These are phyloP conservation scores for Dendrobium huoshanense DNA, from an alignment of 106 monocot species.

Conservation along the genomic window DNA sequence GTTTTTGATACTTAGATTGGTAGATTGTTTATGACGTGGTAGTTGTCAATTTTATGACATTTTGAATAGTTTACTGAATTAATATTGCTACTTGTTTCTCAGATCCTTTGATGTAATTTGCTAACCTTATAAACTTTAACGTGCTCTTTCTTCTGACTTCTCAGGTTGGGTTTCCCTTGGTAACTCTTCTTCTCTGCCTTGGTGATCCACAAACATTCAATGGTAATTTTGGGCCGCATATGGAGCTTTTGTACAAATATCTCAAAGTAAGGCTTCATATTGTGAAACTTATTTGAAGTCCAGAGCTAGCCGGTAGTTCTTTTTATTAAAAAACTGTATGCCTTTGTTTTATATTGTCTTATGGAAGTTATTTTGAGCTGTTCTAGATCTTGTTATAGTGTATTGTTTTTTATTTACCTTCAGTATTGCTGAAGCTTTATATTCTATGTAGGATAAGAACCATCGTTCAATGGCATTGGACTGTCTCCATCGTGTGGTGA, in stretches of 20 bases:
- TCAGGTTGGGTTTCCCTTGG: slow-evolving; percentile 91
- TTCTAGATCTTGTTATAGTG: background rate
- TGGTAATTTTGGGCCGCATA: slow-evolving; percentile 61
- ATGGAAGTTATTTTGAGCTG: background rate
- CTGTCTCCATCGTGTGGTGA: slow-evolving; percentile 92
- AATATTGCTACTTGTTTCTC: background rate
- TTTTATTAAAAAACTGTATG: background rate
- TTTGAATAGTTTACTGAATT: background rate
- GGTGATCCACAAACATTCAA: slow-evolving; percentile 94
- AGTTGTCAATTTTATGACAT: background rate
- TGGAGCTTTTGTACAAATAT: slow-evolving; percentile 90
- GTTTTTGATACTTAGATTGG: background rate
- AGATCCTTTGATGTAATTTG: background rate
- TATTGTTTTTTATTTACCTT: background rate
- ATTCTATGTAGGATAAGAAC: slow-evolving; percentile 81
- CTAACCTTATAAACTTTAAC: background rate
- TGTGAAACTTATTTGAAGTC: background rate
- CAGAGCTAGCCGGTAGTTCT: background rate
- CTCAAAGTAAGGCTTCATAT: slow-evolving; percentile 46
- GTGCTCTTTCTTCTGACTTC: background rate
- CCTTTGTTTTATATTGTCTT: slow-evolving; percentile 4
- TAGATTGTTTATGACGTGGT: background rate
- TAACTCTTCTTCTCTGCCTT: slow-evolving; percentile 93
- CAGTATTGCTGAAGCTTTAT: background rate
- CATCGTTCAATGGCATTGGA: slow-evolving; percentile 97